Evolutionary conservation across 1,284 basidiomycete genomes (phyloP), one percentile per base, ranked within the genome.

Genomic region (Trichosporon ovoides): DNA sequence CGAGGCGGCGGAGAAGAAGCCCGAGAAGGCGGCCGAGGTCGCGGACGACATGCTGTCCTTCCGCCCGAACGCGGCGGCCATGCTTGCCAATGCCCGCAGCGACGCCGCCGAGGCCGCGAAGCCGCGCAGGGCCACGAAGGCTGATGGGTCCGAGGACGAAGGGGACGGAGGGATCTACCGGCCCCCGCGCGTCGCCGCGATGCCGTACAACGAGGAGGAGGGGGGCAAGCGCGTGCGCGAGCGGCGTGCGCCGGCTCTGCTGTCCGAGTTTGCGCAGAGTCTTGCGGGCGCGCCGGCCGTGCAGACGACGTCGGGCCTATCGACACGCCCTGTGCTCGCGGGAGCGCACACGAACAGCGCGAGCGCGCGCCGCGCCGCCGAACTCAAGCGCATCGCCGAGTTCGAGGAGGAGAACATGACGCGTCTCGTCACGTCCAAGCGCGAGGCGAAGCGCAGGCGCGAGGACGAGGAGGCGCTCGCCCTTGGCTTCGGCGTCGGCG

Each of bases 331-430:
- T 0, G 69, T 73, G 5, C 57, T 68, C 33, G 46, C 59, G 24
- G 62, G 64, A 22, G 87, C 88, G 9, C 80, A 81, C 31, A 68
- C 74, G 53, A 77, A 76, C 60, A 70, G 69, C n/a, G 57, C 64
- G 9, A 72, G 69, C 3, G 67, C 70, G 18, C 76, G 77, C 53
- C 53, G 83, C 80, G 60, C 85, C 81, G 37, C 80, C 80, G 55
- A 80, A 83, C 81, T 98, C 60, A 84, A 86, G 66, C 84, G 87
- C 13, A 87, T 97, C 80, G 85, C 85, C 54, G 88, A 91, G 64
- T 98, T 91, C 76, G 95, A 98, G 78, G 95, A 98, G 77, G 90
- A 91, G 56, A 95, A 97, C 76, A 93, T 98, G 80, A 92, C 89
- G 28, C 85, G 95, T 56, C 75, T 98, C 56, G 83, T 95, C 61